Conservation (phyloP, 805 yeast species). For the Naumovozyma castellii region DNA sequence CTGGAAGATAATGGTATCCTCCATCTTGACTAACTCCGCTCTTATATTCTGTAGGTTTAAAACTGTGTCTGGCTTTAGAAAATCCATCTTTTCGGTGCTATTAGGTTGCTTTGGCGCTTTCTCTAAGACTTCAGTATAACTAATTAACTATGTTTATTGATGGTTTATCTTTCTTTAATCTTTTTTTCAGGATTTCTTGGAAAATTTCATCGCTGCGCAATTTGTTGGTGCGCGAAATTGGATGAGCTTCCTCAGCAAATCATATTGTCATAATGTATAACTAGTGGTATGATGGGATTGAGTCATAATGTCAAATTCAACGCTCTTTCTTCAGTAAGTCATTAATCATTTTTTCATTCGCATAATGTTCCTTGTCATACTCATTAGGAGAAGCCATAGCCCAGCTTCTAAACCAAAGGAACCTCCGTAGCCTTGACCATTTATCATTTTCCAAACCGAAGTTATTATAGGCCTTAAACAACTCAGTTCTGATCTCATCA, state of each 20-base stretch:
- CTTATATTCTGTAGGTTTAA: slow-evolving; percentile 76
- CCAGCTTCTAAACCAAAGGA: slow-evolving; percentile 44
- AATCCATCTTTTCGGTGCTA: slow-evolving; percentile 73
- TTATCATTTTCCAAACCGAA: slow-evolving; percentile 44
- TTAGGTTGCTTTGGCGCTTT: too few species aligned
- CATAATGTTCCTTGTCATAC: slow-evolving; percentile 34
- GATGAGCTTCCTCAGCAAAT: too few species aligned
- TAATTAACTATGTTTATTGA: too few species aligned
- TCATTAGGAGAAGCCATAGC: slow-evolving; percentile 22
- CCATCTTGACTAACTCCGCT: slow-evolving; percentile 81
- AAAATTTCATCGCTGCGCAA: too few species aligned
- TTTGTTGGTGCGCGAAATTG: too few species aligned
- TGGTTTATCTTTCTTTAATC: too few species aligned
- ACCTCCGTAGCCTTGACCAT: slow-evolving; percentile 44
- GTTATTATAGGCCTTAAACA: slow-evolving; percentile 37
- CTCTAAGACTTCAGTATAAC: background rate
- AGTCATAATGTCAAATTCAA: too few species aligned
- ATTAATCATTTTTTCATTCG: slow-evolving; percentile 74
- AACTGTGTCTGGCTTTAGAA: slow-evolving; percentile 72
- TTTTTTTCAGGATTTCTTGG: too few species aligned
- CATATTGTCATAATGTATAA: too few species aligned
- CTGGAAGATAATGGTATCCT: slow-evolving; percentile 87
- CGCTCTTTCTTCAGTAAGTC: slow-evolving; percentile 19
- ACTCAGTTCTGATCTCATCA: slow-evolving; percentile 34
- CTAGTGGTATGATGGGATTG: too few species aligned